Percentiles rank a stretch among this genome's conserved stretches.
Evolutionary conservation across 495 filamentous ascomycete genomes (phyloP).

Genomic region (Durotheca rogersii): DNA sequence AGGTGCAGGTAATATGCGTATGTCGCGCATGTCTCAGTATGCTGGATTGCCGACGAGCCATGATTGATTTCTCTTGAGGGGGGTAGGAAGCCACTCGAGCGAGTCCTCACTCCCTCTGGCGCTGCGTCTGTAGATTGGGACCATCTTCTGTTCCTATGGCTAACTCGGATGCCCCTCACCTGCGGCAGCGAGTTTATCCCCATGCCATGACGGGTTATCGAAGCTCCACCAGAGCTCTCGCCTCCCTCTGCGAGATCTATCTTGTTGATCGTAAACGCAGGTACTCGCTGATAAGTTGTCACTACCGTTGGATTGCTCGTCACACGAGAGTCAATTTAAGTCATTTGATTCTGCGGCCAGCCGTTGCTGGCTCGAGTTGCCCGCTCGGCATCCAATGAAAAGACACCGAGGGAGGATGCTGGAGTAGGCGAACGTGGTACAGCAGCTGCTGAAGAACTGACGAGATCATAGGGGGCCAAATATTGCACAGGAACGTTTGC

Average conservation of each 20-base stretch:
- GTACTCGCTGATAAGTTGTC: slow-evolving; percentile 21
- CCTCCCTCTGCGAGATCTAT: slow-evolving; percentile 32
- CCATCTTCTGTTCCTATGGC: not conserved
- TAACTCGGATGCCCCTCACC: slow-evolving; percentile 5
- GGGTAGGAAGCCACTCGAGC: no score
- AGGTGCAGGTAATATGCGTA: not conserved
- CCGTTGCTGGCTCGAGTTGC: slow-evolving; percentile 15
- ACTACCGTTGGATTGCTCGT: slow-evolving; percentile 4
- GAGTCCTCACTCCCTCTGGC: no score
- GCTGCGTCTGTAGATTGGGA: no score
- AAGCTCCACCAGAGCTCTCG: slow-evolving; percentile 14
- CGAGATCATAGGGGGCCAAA: slow-evolving; percentile 10
- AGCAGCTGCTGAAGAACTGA: slow-evolving; percentile 14
- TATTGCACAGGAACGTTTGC: slow-evolving; percentile 6
- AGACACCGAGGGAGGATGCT: slow-evolving; percentile 1
- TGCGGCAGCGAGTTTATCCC: slow-evolving; percentile 2
- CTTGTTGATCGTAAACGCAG: slow-evolving; percentile 21
- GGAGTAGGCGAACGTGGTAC: slow-evolving; percentile 16
- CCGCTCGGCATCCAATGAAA: slow-evolving; percentile 25
- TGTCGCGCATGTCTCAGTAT: slow-evolving; percentile 7
- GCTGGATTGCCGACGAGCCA: not conserved
- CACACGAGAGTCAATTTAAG: slow-evolving; percentile 6
- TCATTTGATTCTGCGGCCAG: slow-evolving; percentile 24
- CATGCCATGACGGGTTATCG: slow-evolving; percentile 13
- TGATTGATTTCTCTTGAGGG: not conserved